Evolutionary conservation across 768 basidiomycete genomes (phyloP).

Genomic region (Suillus subluteus): DNA sequence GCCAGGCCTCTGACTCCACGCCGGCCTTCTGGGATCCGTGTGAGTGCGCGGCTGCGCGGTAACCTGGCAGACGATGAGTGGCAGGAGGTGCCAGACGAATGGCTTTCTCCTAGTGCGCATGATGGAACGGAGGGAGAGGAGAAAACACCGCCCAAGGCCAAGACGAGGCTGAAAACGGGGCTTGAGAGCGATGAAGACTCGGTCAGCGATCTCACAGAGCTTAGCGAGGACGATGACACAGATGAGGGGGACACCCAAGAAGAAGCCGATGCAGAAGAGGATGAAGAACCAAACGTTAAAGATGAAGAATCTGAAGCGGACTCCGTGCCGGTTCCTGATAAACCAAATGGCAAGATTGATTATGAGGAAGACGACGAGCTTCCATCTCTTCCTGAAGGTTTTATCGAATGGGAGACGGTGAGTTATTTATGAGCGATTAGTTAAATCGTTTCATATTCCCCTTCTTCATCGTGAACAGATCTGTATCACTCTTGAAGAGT

Average conservation of each 20-base stretch:
- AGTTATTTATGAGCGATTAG: slow-evolving; percentile 27
- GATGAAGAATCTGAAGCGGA: slow-evolving; percentile 29
- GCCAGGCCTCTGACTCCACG: slow-evolving; percentile 28
- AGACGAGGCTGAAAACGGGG: slow-evolving; percentile 47
- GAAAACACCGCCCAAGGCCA: slow-evolving; percentile 20
- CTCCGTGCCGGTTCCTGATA: background rate
- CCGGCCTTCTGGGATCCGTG: slow-evolving; percentile 55
- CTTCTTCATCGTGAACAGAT: slow-evolving; percentile 49
- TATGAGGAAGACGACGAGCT: slow-evolving; percentile 13
- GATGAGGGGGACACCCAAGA: slow-evolving; percentile 21
- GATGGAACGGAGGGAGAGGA: slow-evolving; percentile 22
- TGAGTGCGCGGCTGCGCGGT: slow-evolving; percentile 69
- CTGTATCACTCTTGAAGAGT: slow-evolving; percentile 81
- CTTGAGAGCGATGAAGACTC: slow-evolving; percentile 63
- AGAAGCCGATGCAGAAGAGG: slow-evolving; percentile 19
- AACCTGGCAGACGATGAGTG: slow-evolving; percentile 58
- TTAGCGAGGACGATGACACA: slow-evolving; percentile 52
- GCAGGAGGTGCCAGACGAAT: slow-evolving; percentile 81
- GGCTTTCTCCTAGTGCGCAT: slow-evolving; percentile 41
- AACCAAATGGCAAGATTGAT: slow-evolving; percentile 2
- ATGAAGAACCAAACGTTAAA: slow-evolving; percentile 23
- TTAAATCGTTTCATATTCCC: slow-evolving; percentile 4
- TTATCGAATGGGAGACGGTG: slow-evolving; percentile 93
- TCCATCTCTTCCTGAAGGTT: slow-evolving; percentile 47
- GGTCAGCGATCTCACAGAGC: slow-evolving; percentile 77